Base-by-base conservation (phyloP, 352 stramenopile genomes). In the Globisporangium sylvaticum region DNA sequence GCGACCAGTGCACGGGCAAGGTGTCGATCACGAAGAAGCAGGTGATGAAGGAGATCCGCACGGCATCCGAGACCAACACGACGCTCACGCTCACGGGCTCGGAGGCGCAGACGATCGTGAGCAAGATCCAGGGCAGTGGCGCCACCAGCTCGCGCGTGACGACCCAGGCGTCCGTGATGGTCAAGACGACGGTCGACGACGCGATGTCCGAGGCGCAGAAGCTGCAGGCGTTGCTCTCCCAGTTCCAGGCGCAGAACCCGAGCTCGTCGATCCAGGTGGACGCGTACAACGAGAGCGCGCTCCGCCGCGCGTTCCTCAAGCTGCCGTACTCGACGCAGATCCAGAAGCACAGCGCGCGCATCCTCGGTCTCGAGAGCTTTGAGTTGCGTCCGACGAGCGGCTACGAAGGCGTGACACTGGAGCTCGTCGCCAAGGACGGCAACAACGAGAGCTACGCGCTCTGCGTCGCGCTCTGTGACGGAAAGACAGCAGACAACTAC, bases 301-400 rank as follows among this genome's bases (percentile, higher is more conserved):
- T 79, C 50, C 72, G 70, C n/a, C 72, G 76, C 3, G 76, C 74
- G 20, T 87, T 87, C 68, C 56, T 87, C n/a, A 83, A 78, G 69
- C 65, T 84, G 37, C 78, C 76, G 5, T 78, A 79, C 42, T 75
- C 77, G 5, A 58, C 67, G 12, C 54, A 75, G 27, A 50, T 81
- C 5, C 72, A 83, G 56, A 68, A 72, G 14, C 44, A 77, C 18
- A 80, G 76, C 24, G 60, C 72, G 61, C 62, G 53, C 9, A 68
- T 87, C 31, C 52, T 83, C 22, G 77, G 79, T 0, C 62, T 84
- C 0, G 79, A 79, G 64, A 69, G 68, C 3, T 54, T 75, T 34
- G 63, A 73, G 5, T 74, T 80, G 69, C 39, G 15, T 4, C 25
- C 56, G 29, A 52, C 72, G 42, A 80, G 67, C 22, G 76, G 69